Base-by-base conservation (phyloP, 768 basidiomycete species). In the Tricholoma terreum region DNA sequence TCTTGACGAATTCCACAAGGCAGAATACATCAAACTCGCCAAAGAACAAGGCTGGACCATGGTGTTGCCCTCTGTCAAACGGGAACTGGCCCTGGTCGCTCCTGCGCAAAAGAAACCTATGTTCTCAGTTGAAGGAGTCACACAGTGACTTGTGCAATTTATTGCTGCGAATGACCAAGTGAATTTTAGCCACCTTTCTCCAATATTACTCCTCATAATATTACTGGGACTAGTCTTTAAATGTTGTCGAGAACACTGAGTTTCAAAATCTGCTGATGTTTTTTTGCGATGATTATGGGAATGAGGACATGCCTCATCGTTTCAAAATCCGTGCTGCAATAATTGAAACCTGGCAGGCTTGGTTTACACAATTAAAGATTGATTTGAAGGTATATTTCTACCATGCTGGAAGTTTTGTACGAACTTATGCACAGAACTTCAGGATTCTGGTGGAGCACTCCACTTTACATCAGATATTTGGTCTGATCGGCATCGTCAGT, bases 201-300 rank as follows among this genome's bases (percentile, higher is more conserved):
- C 2, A 21, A n/a, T 38, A 2, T 11, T 17, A 27, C 55, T 24
- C 21, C 2, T 54, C 22, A 22, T 56, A 38, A 54, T 52, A 43
- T 5, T 14, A 43, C 21, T 49, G 14, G 6, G 8, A 49, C 33
- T 30, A 70, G 69, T 67, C 69, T 3, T 61, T 71, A 17, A 70
- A 67, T 50, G 57, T 73, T 24, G 58, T 71, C 19, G 65, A 72
- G 42, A 59, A 64, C 45, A 58, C 21, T 11, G 65, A 70, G 31
- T 72, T 73, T 49, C 30, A 63, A 6, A 45, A 61, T 30, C 63
- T 73, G 5, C 54, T 72, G 14, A 59, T 67, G 12, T 50, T 69
- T 11, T 56, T 72, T 14, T 42, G 52, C 17, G 56, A 65, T 15
- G 61, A 68, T 14, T 56, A 71, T 22, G 22, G 52, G 19, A 66